Evolutionary conservation across 2,329 filamentous ascomycete genomes (phyloP), one percentile per base, ranked within the genome.

Genomic region (Calonectria hongkongensis): DNA sequence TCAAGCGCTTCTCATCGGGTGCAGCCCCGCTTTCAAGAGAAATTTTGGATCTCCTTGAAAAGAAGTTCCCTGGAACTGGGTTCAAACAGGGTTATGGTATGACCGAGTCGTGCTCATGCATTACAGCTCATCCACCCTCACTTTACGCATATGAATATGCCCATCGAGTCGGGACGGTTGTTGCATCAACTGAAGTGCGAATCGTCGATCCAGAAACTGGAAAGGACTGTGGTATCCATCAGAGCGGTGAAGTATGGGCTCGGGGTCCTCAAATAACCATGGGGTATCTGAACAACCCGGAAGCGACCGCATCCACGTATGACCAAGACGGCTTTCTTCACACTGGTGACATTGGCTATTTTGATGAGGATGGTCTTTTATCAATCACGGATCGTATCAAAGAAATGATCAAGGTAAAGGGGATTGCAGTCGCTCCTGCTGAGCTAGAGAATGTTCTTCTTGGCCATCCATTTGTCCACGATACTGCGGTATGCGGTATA

Each of bases 61-160:
- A 86, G 72, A 88, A 87, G 60, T 93, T 92, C 76, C 91, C 91
- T 0, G 83, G 87, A 1, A 90, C 88, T 0, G 90, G 90, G 0
- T 92, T 93, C 81, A 91, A 91, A 76, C 91, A 93, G 78, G 91
- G 90, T 2, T 93, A 93, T 76, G 92, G 92, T 33, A 93, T 94
- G 91, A 94, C 92, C 0, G 92, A 93, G 80, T 89, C 87, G 0
- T 93, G 90, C 79, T 87, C 85, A 2, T 92, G 90, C 75, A 91
- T 94, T 73, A 92, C 91, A 0, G 87, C 89, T 0, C 91, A 93
- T 67, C 89, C 91, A 5, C 88, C 88, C 0, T 85, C 87, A 1
- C 86, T 88, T 60, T 90, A 89, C 72, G 85, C 85, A 15, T 93
- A 89, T 83, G 86, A 88, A 60, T 90, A 92, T 74, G 91, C 88